Percentiles rank a stretch among this genome's conserved stretches.
Conservation (phyloP, 192 early-diverging fungal species). For the Coemansia sp. region DNA sequence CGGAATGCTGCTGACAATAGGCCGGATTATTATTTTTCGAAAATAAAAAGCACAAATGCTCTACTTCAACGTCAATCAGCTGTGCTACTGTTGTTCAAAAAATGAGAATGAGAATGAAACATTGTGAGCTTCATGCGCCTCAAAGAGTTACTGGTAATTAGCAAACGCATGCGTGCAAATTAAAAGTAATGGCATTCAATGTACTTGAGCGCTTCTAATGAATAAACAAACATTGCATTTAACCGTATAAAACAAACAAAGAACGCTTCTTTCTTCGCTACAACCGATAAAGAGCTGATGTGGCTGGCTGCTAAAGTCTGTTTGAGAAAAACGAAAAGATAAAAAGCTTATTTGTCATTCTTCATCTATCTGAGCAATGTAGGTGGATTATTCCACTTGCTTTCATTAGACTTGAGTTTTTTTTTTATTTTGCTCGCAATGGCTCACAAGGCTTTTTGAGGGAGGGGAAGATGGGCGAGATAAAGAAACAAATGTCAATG, state of each 20-base stretch:
- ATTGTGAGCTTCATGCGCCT: conserved; percentile 4
- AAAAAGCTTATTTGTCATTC: conserved; percentile 1
- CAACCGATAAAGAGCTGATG: background rate
- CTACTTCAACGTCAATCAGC: background rate
- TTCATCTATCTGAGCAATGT: conserved; percentile 2
- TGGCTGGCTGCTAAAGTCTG: background rate
- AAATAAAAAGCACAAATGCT: background rate
- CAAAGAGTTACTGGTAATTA: background rate
- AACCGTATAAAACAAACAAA: background rate
- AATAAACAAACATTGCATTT: background rate
- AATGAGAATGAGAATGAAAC: background rate
- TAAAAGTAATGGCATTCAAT: conserved; percentile 1
- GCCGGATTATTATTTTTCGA: background rate
- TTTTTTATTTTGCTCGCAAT: background rate
- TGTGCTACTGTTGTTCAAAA: background rate
- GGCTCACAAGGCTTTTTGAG: background rate
- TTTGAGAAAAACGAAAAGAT: background rate
- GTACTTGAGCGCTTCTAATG: no score
- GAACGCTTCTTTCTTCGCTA: background rate
- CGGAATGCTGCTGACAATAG: background rate
- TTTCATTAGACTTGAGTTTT: background rate
- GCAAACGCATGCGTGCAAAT: background rate
- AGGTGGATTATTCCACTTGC: background rate
- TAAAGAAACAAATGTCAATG: background rate
- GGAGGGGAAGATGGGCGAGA: background rate